A percentile compares a stretch with the other conserved stretches of the same genome.
phyloP scores from a whole-genome alignment of 805 yeast species.

The Candida peoriensis region DNA sequence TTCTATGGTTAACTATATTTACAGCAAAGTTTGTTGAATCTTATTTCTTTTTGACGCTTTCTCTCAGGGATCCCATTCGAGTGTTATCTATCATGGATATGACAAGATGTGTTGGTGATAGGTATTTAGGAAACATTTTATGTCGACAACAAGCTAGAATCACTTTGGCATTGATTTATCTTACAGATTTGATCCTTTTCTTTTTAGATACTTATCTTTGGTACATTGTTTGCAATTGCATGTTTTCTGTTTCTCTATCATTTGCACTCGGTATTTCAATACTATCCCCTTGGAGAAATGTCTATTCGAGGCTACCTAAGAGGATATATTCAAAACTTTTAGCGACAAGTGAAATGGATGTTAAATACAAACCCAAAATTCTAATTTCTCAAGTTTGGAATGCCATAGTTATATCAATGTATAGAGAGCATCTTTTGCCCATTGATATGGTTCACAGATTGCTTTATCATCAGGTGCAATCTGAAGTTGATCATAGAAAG shows the following conservation, averaged over 20 bases:
- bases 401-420: constrained; percentile 77
- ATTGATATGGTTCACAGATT: constrained; percentile 67
- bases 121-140: constrained; percentile 42
- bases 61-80: constrained; percentile 69
- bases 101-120: constrained; percentile 62
- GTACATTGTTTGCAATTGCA: constrained; percentile 78
- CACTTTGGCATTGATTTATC: constrained; percentile 45
- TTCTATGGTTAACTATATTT: constrained; percentile 65
- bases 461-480: constrained; percentile 39
- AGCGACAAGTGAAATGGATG: constrained; percentile 32
- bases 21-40: constrained; percentile 69
- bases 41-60: constrained; percentile 69
- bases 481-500: constrained; percentile 31
- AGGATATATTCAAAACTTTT: constrained; percentile 70
- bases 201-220: constrained; percentile 81
- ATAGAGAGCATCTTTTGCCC: constrained; percentile 71
- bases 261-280: constrained; percentile 76
- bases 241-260: constrained; percentile 65
- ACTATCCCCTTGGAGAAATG: constrained; percentile 86
- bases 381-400: constrained; percentile 77
- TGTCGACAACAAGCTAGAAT: constrained; percentile 57
- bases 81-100: constrained; percentile 57
- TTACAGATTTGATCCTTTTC: constrained; percentile 65
- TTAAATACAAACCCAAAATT: constrained; percentile 41
- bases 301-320: constrained; percentile 69